Conservation (phyloP, 2,329 filamentous ascomycete species). For the Trichoderma sp. region DNA sequence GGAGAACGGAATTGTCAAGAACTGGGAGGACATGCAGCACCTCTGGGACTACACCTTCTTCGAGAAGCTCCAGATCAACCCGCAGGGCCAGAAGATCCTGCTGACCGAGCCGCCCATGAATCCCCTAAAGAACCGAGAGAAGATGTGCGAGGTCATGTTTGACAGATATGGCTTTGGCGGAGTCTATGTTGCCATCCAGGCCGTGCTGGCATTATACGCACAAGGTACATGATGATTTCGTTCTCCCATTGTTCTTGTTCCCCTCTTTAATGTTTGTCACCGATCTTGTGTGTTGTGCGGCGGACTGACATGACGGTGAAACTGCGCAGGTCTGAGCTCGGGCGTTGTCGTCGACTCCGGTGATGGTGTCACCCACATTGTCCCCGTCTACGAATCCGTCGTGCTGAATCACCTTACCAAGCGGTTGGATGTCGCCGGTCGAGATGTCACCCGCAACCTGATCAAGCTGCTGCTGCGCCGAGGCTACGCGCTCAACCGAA, state of each 20-base stretch:
- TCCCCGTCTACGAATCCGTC: slow-evolving; percentile 96
- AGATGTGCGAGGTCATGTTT: slow-evolving; percentile 99
- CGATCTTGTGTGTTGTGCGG: neutral
- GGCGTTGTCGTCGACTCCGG: slow-evolving; percentile 99
- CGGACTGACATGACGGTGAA: neutral
- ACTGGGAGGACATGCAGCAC: slow-evolving; percentile 99
- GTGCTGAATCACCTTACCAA: slow-evolving; percentile 96
- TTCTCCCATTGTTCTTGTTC: neutral
- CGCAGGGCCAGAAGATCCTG: slow-evolving; percentile 91
- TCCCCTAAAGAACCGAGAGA: slow-evolving; percentile 90
- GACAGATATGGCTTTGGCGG: slow-evolving; percentile 94
- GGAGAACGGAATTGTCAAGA: slow-evolving; percentile 99
- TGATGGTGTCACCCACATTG: slow-evolving; percentile 97
- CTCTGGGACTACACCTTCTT: slow-evolving; percentile 99
- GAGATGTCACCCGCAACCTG: slow-evolving; percentile 97
- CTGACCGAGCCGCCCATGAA: slow-evolving; percentile 98
- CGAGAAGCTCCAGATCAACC: slow-evolving; percentile 93
- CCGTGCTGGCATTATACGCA: slow-evolving; percentile 91
- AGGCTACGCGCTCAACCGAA: slow-evolving; percentile 95
- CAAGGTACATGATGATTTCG: slow-evolving; percentile 67
- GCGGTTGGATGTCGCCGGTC: slow-evolving; percentile 89
- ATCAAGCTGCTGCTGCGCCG: slow-evolving; percentile 91
- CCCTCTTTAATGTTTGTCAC: neutral
- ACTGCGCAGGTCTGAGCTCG: slow-evolving; percentile 66
- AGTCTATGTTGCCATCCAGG: slow-evolving; percentile 97